These are phyloP conservation scores for Wickerhamiella domercqiae DNA, from an alignment of 805 yeast genomes.

Conservation along the genomic window DNA sequence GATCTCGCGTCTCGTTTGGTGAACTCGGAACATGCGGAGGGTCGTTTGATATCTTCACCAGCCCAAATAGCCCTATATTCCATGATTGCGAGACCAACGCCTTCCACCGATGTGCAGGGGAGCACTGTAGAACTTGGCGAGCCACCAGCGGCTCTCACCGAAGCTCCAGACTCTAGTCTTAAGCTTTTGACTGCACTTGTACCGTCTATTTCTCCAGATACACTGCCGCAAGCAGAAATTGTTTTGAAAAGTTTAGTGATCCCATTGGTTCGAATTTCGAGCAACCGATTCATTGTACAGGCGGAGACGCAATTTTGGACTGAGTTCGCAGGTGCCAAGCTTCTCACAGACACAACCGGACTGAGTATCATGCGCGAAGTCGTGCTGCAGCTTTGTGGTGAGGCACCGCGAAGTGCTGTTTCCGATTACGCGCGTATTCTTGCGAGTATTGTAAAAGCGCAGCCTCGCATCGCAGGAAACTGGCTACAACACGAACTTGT, in stretches of 20 bases:
- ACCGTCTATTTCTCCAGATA: constrained; percentile 15
- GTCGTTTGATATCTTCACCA: background rate
- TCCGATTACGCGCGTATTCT: constrained; percentile 29
- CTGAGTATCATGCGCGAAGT: constrained; percentile 25
- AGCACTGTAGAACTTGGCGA: background rate
- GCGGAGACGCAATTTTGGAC: constrained; percentile 44
- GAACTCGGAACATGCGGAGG: constrained; percentile 10
- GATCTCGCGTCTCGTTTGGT: constrained; percentile 21
- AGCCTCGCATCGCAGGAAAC: constrained; percentile 6
- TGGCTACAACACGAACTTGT: constrained; percentile 11
- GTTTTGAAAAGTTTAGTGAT: constrained; percentile 28
- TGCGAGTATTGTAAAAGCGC: constrained; percentile 22
- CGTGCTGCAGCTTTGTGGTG: constrained; percentile 28
- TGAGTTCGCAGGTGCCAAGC: constrained; percentile 22
- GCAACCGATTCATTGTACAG: constrained; percentile 42
- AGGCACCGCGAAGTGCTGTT: constrained; percentile 30
- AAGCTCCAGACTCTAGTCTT: constrained; percentile 6
- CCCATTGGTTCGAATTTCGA: too few relatives aligned
- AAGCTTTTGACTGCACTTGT: constrained; percentile 19
- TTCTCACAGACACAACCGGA: constrained; percentile 18
- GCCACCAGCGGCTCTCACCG: background rate
- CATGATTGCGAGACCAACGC: background rate
- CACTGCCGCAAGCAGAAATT: too few relatives aligned
- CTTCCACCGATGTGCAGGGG: background rate
- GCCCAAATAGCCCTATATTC: background rate